Evolutionary conservation across 306 rosid genomes (phyloP).

Genomic region (Sicyos baderoa): DNA sequence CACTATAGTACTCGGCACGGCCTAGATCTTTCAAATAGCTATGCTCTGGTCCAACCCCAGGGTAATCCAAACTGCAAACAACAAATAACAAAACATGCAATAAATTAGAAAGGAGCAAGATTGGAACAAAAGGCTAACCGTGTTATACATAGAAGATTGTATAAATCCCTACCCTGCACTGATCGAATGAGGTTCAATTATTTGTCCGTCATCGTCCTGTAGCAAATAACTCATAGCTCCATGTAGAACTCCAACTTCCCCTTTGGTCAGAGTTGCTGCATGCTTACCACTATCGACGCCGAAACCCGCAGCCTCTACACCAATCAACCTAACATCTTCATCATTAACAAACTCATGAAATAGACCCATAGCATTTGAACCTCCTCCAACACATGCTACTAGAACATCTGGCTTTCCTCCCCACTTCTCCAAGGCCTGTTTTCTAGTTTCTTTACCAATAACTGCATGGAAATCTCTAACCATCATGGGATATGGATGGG

Average conservation of each 20-base stretch:
- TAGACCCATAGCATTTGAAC: slow-evolving; percentile 94
- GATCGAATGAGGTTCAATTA: slow-evolving; percentile 93
- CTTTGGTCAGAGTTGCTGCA: slow-evolving; percentile 86
- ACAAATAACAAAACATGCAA: slow-evolving; percentile 11
- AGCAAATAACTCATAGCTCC: slow-evolving; percentile 98
- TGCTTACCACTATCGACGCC: slow-evolving; percentile 92
- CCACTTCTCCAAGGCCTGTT: slow-evolving; percentile 91
- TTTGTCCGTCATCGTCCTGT: slow-evolving; percentile 95
- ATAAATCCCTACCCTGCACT: slow-evolving; percentile 76
- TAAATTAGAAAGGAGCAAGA: slow-evolving; percentile 21
- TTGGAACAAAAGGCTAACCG: slow-evolving; percentile 9
- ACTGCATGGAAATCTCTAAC: slow-evolving; percentile 90
- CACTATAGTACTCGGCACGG: slow-evolving; percentile 73
- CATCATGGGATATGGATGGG: slow-evolving; percentile 99
- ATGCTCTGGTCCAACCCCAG: slow-evolving; percentile 98
- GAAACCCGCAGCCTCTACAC: slow-evolving; percentile 96
- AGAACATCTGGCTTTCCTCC: slow-evolving; percentile 89
- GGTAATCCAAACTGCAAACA: slow-evolving; percentile 79
- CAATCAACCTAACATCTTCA: slow-evolving; percentile 61
- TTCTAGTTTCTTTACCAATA: slow-evolving; percentile 88
- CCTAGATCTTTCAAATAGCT: slow-evolving; percentile 78
- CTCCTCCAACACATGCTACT: slow-evolving; percentile 92
- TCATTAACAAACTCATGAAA: slow-evolving; percentile 85
- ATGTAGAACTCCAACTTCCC: slow-evolving; percentile 87
- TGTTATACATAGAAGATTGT: neutral